Evolutionary conservation across 371 early-diverging fungal genomes (phyloP), one percentile per base, ranked within the genome.

Genomic region (Syncephalastrum monosporum): DNA sequence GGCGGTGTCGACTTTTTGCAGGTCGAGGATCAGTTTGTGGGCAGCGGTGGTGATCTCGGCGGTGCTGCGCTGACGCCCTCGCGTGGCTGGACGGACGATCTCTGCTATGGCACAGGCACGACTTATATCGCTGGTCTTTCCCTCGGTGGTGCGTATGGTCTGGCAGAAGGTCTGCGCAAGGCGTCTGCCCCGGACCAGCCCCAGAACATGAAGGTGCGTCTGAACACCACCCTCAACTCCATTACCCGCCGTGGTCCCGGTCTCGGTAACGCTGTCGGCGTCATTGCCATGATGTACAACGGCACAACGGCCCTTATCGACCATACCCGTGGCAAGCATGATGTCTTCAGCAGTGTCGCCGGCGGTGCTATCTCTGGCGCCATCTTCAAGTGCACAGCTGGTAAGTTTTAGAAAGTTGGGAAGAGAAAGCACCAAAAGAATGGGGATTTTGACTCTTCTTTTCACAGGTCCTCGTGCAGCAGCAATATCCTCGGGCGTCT

Each of bases 171-270:
- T 65, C 65, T 89, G 50, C 83, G 81, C 33, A 76, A 77, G 60
- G 86, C 88, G 23, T 65, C 81, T 21, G 53, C 51, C 16, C 75
- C 75, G 46, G 50, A 62, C 29, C 72, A 79, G 47, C 72, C 81
- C 19, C 59, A 59, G 27, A 89, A 83, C 56, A 75, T 86, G 60
- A 91, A 87, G 77, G 81, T 93, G 47, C 85, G 91, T 48, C 70
- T 92, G 45, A 93, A 93, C 74, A 86, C 90, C 43, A 83, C 93
- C 15, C 80, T 93, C 52, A 93, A 93, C 76, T 80, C 85, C 21
- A 85, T 88, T 67, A 93, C 94, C 5, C 84, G 91, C 54, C 86
- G 94, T 55, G 94, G 94, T 14, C 94, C 94, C 21, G 92, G 91
- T 61, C 68, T 92, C 49, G 94, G 88, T 59, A 93, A 93, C 76